phyloP scores from a whole-genome alignment of 139 green algal genomes.

The Chara braunii region DNA sequence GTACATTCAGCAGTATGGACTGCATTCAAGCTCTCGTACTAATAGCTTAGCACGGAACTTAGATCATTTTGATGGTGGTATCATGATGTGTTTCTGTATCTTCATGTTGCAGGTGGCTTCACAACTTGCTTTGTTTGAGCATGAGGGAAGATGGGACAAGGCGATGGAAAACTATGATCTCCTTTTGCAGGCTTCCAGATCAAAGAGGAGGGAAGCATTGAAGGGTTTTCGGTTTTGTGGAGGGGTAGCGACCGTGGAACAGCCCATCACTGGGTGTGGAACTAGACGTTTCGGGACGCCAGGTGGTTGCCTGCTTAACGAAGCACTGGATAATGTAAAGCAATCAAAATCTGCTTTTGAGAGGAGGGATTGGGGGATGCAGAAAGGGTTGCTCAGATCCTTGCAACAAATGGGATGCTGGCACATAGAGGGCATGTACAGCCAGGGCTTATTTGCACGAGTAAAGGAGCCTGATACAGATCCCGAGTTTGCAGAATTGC shows the following conservation, averaged over 20 bases:
- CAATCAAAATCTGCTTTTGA: too few species aligned
- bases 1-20: too few species aligned
- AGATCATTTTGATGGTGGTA: not conserved
- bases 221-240: too few species aligned
- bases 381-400: conserved; percentile 30
- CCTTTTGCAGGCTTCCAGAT: conserved; percentile 28
- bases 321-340: too few species aligned
- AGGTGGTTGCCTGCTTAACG: too few species aligned
- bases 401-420: conserved; percentile 53
- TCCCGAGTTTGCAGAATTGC: conserved; percentile 35
- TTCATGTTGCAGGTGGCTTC: conserved; percentile 29
- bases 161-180: conserved; percentile 50
- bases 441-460: conserved; percentile 16
- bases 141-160: conserved; percentile 56
- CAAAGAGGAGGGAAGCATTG: too few species aligned
- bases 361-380: not conserved
- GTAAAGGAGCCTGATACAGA: not conserved
- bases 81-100: not conserved
- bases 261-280: too few species aligned
- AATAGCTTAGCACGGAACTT: not conserved
- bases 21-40: not conserved
- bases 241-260: not conserved
- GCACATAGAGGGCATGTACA: conserved; percentile 40
- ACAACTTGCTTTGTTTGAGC: conserved; percentile 51
- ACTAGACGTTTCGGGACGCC: too few species aligned